A percentile compares a stretch with the other conserved stretches of the same genome.
Conservation (phyloP, 2,329 filamentous ascomycete species). For the Corynespora cassiicola region DNA sequence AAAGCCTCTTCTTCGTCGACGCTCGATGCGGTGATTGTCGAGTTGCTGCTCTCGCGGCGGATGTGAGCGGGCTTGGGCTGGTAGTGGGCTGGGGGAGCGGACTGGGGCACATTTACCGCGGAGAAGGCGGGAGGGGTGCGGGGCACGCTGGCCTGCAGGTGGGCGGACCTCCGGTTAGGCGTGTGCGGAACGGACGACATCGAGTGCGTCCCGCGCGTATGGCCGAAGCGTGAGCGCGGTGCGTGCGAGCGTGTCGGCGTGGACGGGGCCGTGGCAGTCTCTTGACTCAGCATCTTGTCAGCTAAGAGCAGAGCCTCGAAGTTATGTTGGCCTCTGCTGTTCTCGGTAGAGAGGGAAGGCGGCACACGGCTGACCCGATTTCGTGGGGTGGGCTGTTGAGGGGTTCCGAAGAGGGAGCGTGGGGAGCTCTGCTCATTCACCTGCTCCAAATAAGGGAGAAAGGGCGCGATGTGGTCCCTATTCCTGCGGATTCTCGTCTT, state of each 20-base stretch:
- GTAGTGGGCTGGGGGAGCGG: constrained; percentile 50
- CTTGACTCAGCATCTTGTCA: constrained; percentile 78
- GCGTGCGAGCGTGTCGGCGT: constrained; percentile 65
- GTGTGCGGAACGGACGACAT: constrained; percentile 85
- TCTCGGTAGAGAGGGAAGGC: constrained; percentile 53
- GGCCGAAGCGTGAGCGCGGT: constrained; percentile 63
- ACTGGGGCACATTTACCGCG: constrained; percentile 41
- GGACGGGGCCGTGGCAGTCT: constrained; percentile 75
- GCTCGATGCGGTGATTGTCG: constrained; percentile 51
- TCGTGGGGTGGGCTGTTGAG: constrained; percentile 56
- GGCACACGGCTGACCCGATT: constrained; percentile 34
- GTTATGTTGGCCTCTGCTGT: constrained; percentile 62
- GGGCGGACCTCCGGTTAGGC: constrained; percentile 65
- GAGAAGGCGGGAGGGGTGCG: constrained; percentile 48
- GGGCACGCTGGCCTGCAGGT: constrained; percentile 64
- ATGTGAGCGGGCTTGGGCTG: constrained; percentile 32
- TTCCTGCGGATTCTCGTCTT: constrained; percentile 88
- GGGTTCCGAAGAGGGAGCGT: constrained; percentile 62
- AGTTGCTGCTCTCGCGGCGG: constrained; percentile 74
- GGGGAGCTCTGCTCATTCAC: constrained; percentile 69
- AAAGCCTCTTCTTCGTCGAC: constrained; percentile 51
- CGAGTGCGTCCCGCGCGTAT: constrained; percentile 79
- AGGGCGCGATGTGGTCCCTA: constrained; percentile 77
- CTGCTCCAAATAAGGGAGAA: constrained; percentile 42
- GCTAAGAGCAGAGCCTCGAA: constrained; percentile 79